phyloP scores from a whole-genome alignment of 2,329 filamentous ascomycete genomes.

The Fusarium domesticum region DNA sequence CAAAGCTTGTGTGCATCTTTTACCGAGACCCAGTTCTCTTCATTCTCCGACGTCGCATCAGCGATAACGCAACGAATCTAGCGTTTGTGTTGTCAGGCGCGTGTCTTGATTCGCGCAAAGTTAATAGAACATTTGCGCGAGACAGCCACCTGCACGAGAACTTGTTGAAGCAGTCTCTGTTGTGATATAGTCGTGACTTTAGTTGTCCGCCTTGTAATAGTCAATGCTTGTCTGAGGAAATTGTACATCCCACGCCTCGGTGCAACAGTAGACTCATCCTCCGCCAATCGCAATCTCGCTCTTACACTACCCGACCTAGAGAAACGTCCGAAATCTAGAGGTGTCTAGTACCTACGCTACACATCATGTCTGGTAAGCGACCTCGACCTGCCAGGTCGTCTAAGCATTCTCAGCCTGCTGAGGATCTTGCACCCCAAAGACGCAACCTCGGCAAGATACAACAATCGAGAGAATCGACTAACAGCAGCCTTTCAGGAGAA shows the following conservation, averaged over 20 bases:
- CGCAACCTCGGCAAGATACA: conserved; percentile 5
- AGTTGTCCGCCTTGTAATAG: conserved; percentile 35
- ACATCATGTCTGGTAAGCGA: conserved; percentile 39
- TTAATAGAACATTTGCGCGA: conserved; percentile 24
- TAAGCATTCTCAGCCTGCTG: conserved; percentile 11
- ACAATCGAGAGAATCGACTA: conserved; percentile 17
- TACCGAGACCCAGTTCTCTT: conserved; percentile 5
- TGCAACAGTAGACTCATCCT: conserved; percentile 30
- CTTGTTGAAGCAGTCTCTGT: conserved; percentile 23
- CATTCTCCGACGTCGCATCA: conserved; percentile 3
- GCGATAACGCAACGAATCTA: background rate
- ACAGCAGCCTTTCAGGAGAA: conserved; percentile 40
- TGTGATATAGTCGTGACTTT: conserved; percentile 36
- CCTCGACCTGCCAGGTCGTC: conserved; percentile 19
- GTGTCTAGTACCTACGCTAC: conserved; percentile 6
- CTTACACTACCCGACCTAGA: conserved; percentile 11
- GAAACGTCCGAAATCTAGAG: conserved; percentile 9
- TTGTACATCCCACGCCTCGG: conserved; percentile 23
- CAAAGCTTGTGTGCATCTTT: conserved; percentile 3
- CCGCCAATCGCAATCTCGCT: conserved; percentile 17
- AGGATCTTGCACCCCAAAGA: conserved; percentile 4
- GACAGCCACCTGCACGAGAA: conserved; percentile 22
- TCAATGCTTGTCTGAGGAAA: conserved; percentile 30
- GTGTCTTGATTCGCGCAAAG: conserved; percentile 14
- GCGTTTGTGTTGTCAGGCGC: background rate